Base-by-base conservation (phyloP, 164 flowering plant species). In the Buxus sempervirens region DNA sequence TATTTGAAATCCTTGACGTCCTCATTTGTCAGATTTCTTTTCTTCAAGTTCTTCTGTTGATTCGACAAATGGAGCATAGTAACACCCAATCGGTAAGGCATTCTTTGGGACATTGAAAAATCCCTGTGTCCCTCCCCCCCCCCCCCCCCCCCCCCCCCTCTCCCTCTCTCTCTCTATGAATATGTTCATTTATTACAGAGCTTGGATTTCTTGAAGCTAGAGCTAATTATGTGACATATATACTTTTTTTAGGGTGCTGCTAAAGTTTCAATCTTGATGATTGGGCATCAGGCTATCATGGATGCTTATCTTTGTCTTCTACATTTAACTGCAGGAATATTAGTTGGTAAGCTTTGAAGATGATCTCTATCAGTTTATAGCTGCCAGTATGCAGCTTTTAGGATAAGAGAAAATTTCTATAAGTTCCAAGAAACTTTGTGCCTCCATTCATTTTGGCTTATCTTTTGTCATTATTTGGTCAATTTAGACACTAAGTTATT, bases 21-120 rank as follows among this genome's bases (percentile, higher is more conserved):
- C 60, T 62, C 24, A 45, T 58, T 66, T 45, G 38, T 71, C 76
- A 92, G 98, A 76, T 92, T 24, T 95, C 99, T 61, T 90, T 95
- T 78, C 90, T 95, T 77, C 96, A 95, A 83, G 97, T 95, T 82
- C 89, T 95, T 62, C 77, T 95, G 26, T 74, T 92, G 65, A 95
- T 92, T 76, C 88, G 97, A 14, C 99, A 95, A 80, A 95, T 95
- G 99, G 99, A 95, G 69, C 96, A 92, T 72, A 84, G 97, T 84
- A 92, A 84, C 78, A 92, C 99, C 24, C 97, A 95, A 65, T 92
- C 97, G 48, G 99, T 95, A 88, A 88, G 94, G 60, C 56, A 54
- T 54, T 38, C 23, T 60, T 24, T 53, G 26, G 7, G 59, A 54
- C 28, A 38, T 62, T 62, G 62, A 54, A 23, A 16, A 51, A 32